Evolutionary conservation across 306 rosid genomes (phyloP).

Genomic region (Cucurbita pepo): DNA sequence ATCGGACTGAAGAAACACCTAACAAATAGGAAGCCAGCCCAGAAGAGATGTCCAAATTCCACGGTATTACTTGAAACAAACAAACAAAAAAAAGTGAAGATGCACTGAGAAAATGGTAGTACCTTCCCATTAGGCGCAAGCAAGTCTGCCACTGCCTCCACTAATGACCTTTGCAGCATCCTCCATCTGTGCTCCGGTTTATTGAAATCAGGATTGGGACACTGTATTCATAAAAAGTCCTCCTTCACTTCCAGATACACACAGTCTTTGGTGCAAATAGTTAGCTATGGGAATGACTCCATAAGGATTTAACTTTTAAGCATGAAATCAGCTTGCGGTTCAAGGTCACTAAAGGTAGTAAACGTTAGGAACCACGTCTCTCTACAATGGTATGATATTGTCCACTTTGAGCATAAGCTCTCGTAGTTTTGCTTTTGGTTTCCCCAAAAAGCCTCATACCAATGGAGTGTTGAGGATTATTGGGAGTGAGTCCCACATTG

Average conservation of each 20-base stretch:
- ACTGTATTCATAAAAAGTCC: constrained; percentile 19
- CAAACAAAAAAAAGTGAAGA: neutral
- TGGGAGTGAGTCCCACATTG: too few species aligned
- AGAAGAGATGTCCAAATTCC: neutral
- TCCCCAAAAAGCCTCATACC: too few species aligned
- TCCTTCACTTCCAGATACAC: neutral
- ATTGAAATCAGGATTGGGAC: constrained; percentile 88
- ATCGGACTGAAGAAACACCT: constrained; percentile 91
- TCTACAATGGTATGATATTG: too few species aligned
- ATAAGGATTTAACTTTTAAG: neutral
- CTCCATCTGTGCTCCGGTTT: constrained; percentile 87
- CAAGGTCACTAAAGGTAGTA: neutral
- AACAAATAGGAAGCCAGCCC: constrained; percentile 1
- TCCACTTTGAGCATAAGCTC: too few species aligned
- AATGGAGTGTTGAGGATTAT: too few species aligned
- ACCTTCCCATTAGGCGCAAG: constrained; percentile 64
- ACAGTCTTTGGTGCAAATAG: neutral
- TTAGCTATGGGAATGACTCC: neutral
- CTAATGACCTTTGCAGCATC: constrained; percentile 64
- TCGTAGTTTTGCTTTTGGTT: too few species aligned
- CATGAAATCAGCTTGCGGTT: neutral
- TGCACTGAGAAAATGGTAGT: constrained; percentile 4
- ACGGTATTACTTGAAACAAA: neutral
- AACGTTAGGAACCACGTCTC: too few species aligned
- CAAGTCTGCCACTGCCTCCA: constrained; percentile 62